Evolutionary conservation across 306 rosid species (phyloP).

Genomic region (Sphenostylis stenocarpa): DNA sequence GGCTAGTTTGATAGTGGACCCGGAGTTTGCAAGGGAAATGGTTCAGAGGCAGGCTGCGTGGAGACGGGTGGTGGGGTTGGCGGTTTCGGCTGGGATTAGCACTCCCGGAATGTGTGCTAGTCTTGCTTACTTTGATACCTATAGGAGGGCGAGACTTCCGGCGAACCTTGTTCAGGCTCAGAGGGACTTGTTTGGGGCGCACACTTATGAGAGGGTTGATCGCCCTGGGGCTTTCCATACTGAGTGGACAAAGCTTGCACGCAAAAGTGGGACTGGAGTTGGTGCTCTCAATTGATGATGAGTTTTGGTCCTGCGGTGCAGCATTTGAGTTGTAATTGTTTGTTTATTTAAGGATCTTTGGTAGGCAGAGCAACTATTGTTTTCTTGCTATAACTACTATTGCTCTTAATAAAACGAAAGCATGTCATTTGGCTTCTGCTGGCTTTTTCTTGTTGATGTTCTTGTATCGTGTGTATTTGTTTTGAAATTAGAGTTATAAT

Average conservation of each 20-base stretch:
- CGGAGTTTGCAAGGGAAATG: constrained; percentile 91
- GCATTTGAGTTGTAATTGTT: constrained; percentile 29
- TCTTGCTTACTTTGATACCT: constrained; percentile 86
- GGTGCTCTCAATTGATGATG: constrained; percentile 63
- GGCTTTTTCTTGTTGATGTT: constrained; percentile 15
- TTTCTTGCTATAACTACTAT: constrained; percentile 36
- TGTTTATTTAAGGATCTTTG: constrained; percentile 45
- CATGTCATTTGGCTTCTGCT: constrained; percentile 39
- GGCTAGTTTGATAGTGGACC: constrained; percentile 83
- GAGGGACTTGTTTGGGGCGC: constrained; percentile 95
- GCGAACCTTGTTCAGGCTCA: constrained; percentile 98
- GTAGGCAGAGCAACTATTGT: constrained; percentile 38
- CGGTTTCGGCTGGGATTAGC: constrained; percentile 82
- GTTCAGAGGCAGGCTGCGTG: constrained; percentile 95
- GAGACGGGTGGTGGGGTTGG: constrained; percentile 92
- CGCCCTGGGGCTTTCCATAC: constrained; percentile 86
- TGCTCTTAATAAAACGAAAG: constrained; percentile 51
- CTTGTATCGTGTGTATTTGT: neutral
- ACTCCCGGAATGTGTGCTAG: constrained; percentile 99
- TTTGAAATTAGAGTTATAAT: neutral
- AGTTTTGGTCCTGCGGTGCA: neutral
- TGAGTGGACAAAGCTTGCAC: constrained; percentile 91
- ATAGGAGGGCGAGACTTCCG: constrained; percentile 81
- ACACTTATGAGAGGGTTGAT: constrained; percentile 85
- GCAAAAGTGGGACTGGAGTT: constrained; percentile 53